phyloP scores from a whole-genome alignment of 2,329 filamentous ascomycete genomes.

The Penicillium capsulatum region DNA sequence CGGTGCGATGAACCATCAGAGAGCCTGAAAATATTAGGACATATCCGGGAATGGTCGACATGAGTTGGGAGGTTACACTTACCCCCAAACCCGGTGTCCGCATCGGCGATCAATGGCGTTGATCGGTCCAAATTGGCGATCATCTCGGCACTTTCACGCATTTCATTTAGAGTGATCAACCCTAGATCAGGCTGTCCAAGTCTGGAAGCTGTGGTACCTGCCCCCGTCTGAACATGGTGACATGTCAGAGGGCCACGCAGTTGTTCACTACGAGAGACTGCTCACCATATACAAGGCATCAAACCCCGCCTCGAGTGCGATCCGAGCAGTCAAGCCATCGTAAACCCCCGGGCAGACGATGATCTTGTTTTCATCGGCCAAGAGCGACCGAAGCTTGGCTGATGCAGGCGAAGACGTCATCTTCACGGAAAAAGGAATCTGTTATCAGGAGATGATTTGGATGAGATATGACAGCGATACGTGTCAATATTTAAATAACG shows the following conservation, averaged over 20 bases:
- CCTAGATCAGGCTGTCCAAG: conserved; percentile 60
- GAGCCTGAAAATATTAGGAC: too few relatives aligned
- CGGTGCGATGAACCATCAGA: conserved; percentile 41
- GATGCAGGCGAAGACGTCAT: conserved; percentile 4
- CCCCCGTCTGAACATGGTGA: conserved; percentile 58
- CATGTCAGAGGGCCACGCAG: too few relatives aligned
- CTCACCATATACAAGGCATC: conserved; percentile 61
- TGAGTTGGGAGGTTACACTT: not conserved
- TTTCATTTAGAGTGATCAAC: conserved; percentile 56
- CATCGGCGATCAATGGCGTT: conserved; percentile 54
- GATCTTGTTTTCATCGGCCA: conserved; percentile 40
- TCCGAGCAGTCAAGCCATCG: conserved; percentile 60
- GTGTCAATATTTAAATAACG: too few relatives aligned
- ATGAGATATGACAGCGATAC: too few relatives aligned
- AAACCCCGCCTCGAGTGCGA: conserved; percentile 57
- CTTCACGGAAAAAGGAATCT: too few relatives aligned
- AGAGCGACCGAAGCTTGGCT: conserved; percentile 37
- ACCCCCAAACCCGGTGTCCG: conserved; percentile 49
- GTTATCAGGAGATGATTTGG: too few relatives aligned
- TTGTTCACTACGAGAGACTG: too few relatives aligned
- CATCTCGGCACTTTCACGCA: conserved; percentile 57
- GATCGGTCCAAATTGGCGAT: conserved; percentile 53
- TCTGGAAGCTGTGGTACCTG: conserved; percentile 55
- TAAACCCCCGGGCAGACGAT: conserved; percentile 62
- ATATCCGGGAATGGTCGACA: too few relatives aligned